phyloP scores from a whole-genome alignment of 192 early-diverging fungal species.

The Umbelopsis ramanniana region DNA sequence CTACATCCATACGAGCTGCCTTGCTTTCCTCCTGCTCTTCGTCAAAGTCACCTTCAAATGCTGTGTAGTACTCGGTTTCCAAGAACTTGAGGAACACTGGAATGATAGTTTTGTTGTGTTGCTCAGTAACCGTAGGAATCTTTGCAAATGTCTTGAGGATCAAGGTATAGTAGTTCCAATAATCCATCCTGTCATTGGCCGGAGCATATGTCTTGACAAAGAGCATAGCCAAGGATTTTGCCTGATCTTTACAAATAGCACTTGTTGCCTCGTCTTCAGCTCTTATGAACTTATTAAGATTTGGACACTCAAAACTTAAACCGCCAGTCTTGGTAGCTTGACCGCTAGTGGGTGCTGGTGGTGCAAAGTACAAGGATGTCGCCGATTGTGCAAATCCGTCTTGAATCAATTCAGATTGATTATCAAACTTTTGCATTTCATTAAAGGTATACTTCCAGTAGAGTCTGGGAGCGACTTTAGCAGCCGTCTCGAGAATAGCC shows the following conservation, averaged over 20 bases:
- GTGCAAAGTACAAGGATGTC: constrained; percentile 34
- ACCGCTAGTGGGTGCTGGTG: constrained; percentile 24
- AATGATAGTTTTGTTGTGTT: constrained; percentile 63
- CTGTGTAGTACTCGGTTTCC: constrained; percentile 51
- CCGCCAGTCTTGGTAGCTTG: constrained; percentile 40
- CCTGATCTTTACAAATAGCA: constrained; percentile 37
- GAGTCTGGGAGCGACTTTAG: constrained; percentile 52
- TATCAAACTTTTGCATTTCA: constrained; percentile 60
- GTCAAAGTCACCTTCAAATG: constrained; percentile 45
- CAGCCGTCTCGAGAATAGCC: constrained; percentile 56
- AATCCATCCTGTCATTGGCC: constrained; percentile 61
- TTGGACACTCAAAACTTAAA: constrained; percentile 62
- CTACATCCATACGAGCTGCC: constrained; percentile 10
- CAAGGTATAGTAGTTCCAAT: constrained; percentile 69
- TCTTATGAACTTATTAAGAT: constrained; percentile 44
- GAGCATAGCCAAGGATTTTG: constrained; percentile 41
- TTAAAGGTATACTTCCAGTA: constrained; percentile 68
- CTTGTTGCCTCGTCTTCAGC: constrained; percentile 37
- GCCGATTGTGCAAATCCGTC: constrained; percentile 51
- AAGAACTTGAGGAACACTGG: constrained; percentile 68
- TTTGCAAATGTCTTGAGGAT: constrained; percentile 65
- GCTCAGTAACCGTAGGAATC: constrained; percentile 63
- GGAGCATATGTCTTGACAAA: constrained; percentile 47
- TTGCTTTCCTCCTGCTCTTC: constrained; percentile 42
- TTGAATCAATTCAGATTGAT: constrained; percentile 61